Conservation (phyloP, 176 grass and related monocot genomes). For the Carex littledalei region DNA sequence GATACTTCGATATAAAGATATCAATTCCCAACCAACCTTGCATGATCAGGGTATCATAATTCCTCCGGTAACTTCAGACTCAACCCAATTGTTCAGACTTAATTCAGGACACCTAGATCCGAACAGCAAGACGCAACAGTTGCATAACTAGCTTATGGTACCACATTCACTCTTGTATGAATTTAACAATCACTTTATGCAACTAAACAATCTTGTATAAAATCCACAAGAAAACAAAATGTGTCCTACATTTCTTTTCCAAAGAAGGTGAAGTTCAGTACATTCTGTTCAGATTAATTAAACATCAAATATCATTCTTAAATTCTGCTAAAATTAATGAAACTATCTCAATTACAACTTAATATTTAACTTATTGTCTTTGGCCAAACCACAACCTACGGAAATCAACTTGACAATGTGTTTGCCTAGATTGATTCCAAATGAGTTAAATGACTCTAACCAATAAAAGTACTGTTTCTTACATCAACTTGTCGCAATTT, state of each 20-base stretch:
- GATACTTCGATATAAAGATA: background rate
- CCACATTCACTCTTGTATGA: background rate
- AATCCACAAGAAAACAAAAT: background rate
- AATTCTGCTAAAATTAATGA: background rate
- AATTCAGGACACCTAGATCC: background rate
- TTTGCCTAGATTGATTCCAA: slow-evolving; percentile 1
- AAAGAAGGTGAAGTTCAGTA: too few species aligned
- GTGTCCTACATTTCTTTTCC: too few species aligned
- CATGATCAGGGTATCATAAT: background rate
- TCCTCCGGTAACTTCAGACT: background rate
- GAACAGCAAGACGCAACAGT: background rate
- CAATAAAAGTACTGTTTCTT: slow-evolving; percentile 21
- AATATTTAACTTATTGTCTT: background rate
- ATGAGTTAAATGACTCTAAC: background rate
- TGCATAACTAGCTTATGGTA: background rate
- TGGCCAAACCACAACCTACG: slow-evolving; percentile 5
- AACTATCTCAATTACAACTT: background rate
- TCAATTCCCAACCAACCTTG: background rate
- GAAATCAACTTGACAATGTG: slow-evolving; percentile 18
- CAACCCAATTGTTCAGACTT: background rate
- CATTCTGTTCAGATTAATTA: background rate
- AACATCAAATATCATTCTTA: background rate
- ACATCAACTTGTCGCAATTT: slow-evolving; percentile 82
- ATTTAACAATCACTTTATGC: background rate
- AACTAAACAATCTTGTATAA: background rate